Conservation (phyloP, 352 stramenopile species). For the Pythium sp. region DNA sequence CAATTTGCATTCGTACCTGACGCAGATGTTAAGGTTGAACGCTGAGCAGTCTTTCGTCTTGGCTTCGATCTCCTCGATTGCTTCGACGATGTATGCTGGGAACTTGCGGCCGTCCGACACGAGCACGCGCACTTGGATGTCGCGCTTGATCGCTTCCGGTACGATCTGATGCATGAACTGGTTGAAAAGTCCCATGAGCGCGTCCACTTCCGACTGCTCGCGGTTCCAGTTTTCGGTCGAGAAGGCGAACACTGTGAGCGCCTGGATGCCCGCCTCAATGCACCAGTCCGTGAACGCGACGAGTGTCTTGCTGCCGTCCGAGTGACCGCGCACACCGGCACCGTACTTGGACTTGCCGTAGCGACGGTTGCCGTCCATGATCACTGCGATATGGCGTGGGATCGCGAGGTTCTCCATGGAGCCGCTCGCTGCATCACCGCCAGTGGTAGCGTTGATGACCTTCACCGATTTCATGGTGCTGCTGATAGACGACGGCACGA, state of each 20-base stretch:
- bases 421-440: background rate
- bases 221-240: conserved; percentile 96
- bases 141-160: conserved; percentile 87
- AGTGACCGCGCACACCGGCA: conserved; percentile 85
- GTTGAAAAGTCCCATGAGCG: conserved; percentile 94
- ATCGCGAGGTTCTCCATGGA: conserved; percentile 34
- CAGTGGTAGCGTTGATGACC: background rate
- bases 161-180: conserved; percentile 94
- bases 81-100: conserved; percentile 57
- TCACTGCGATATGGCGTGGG: conserved; percentile 91
- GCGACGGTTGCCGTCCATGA: conserved; percentile 96
- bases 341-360: conserved; percentile 89
- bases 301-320: conserved; percentile 93
- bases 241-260: conserved; percentile 95
- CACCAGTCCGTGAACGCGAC: conserved; percentile 97
- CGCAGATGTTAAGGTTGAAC: conserved; percentile 84
- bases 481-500: conserved; percentile 3
- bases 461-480: conserved; percentile 1
- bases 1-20: conserved; percentile 38
- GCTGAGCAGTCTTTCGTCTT: conserved; percentile 84
- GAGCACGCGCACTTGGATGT: conserved; percentile 90
- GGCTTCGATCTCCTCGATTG: conserved; percentile 80
- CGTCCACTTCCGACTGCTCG: conserved; percentile 82
- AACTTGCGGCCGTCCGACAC: conserved; percentile 81
- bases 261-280: conserved; percentile 85